Evolutionary conservation across 2,329 filamentous ascomycete species (phyloP).

Genomic region (Fusarium sp.): DNA sequence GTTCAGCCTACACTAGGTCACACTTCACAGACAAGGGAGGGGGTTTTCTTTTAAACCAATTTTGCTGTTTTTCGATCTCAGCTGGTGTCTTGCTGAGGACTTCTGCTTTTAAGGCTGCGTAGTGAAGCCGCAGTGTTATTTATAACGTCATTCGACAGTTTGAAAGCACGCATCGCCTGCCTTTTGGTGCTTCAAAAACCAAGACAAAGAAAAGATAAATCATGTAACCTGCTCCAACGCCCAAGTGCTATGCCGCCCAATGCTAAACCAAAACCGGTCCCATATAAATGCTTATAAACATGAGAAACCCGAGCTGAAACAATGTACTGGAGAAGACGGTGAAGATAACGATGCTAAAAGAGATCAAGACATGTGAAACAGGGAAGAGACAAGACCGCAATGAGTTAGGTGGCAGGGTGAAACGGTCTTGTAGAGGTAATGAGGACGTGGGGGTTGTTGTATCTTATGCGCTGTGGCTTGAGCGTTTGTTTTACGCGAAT

Average conservation of each 20-base stretch:
- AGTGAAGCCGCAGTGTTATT: constrained; percentile 22
- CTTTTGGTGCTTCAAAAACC: constrained; percentile 16
- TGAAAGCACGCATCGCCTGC: constrained; percentile 26
- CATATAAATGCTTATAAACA: constrained; percentile 41
- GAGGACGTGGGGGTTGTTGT: constrained; percentile 14
- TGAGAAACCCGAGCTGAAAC: constrained; percentile 21
- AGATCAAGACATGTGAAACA: constrained; percentile 14
- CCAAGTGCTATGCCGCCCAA: constrained; percentile 42
- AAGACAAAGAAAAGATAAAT: constrained; percentile 30
- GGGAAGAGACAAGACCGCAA: constrained; percentile 3
- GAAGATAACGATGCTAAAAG: constrained; percentile 15
- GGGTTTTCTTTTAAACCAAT: constrained; percentile 22
- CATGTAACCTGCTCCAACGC: constrained; percentile 34
- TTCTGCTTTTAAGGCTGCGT: constrained; percentile 12
- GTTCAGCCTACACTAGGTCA: not conserved
- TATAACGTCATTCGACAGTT: constrained; percentile 16
- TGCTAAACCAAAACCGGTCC: constrained; percentile 29
- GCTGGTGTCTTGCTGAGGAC: constrained; percentile 25
- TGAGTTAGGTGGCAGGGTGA: constrained; percentile 7
- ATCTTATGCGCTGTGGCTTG: constrained; percentile 16
- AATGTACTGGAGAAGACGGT: constrained; percentile 20
- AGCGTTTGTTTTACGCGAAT: constrained; percentile 17
- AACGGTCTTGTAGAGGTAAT: constrained; percentile 20
- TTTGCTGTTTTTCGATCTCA: constrained; percentile 39
- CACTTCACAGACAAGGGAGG: not conserved